Conservation (phyloP, 495 filamentous ascomycete species). For the Opeltia flavorubescens region DNA sequence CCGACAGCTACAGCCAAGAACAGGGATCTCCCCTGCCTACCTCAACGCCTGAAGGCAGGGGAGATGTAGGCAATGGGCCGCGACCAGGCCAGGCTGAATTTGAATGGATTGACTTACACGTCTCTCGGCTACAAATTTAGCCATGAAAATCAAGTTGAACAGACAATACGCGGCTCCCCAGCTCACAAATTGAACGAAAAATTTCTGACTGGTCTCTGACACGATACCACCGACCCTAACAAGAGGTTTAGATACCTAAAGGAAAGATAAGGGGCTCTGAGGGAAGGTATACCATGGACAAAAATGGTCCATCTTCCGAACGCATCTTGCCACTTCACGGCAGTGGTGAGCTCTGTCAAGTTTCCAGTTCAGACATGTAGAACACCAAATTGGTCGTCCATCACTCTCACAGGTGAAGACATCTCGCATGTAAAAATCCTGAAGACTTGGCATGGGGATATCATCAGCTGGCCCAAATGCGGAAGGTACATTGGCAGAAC, state of each 20-base stretch:
- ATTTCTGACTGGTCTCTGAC: conserved; percentile 74
- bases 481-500: neutral
- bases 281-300: conserved; percentile 60
- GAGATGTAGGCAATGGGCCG: neutral
- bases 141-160: conserved; percentile 45
- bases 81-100: neutral
- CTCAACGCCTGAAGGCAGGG: neutral
- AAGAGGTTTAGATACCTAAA: conserved; percentile 11
- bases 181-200: conserved; percentile 70
- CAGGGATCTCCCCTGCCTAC: neutral
- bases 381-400: conserved; percentile 71
- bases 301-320: conserved; percentile 84
- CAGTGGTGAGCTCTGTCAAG: conserved; percentile 76
- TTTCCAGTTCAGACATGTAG: conserved; percentile 67
- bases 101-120: conserved; percentile 7
- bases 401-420: conserved; percentile 69
- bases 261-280: neutral
- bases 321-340: conserved; percentile 64
- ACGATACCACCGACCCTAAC: conserved; percentile 75
- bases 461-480: conserved; percentile 1
- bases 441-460: conserved; percentile 20
- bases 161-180: conserved; percentile 57
- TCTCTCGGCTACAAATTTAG: conserved; percentile 33
- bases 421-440: conserved; percentile 60
- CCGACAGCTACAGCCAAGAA: neutral